Base-by-base conservation (phyloP, 805 yeast genomes). In the Saturnispora sekii region DNA sequence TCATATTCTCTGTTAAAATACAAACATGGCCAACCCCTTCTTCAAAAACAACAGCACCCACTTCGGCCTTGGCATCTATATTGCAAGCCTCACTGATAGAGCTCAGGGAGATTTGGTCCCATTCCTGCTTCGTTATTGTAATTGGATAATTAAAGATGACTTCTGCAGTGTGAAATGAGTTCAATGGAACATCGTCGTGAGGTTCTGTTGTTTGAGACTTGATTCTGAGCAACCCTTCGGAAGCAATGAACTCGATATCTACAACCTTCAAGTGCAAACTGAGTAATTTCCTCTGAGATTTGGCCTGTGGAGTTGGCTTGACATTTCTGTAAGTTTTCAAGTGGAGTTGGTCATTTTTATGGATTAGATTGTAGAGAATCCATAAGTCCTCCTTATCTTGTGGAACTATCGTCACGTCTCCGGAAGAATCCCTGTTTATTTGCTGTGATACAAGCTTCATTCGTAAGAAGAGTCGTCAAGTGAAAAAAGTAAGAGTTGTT, bases 21-120 rank as follows among this genome's bases (percentile, higher is more conserved):
- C 98, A 90, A 17, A 90, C 67, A 62, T 90, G 96, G 2, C 97
- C 96, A 43, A 93, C 76, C 16, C 97, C 98, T 56, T 93, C 97
- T 62, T 90, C 88, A 55, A 93, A 63, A 0, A 89, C 95, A 18
- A 93, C 79, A 1, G 97, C 97, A 3, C 95, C 98, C 16, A 90
- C 76, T 55, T 90, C 97, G 0, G 96, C 95, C 57, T 80, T 81
- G 33, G 76, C 73, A 46, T 81, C 95, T 14, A 84, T 72, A 18
- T 84, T 77, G 40, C 87, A 77, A 2, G 95, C 77, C 40, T 83
- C 80, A 12, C 76, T 69, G 7, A 88, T 67, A 15, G 82, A 65
- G 30, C 76, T 79, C 48, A 78, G 71, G 11, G 84, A 76, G 42
- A 80, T 68, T 36, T 77, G 73, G 61, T 90, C 96, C 89, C 95